Conservation (phyloP, 2,329 filamentous ascomycete species). For the Ceratocystis destructans region DNA sequence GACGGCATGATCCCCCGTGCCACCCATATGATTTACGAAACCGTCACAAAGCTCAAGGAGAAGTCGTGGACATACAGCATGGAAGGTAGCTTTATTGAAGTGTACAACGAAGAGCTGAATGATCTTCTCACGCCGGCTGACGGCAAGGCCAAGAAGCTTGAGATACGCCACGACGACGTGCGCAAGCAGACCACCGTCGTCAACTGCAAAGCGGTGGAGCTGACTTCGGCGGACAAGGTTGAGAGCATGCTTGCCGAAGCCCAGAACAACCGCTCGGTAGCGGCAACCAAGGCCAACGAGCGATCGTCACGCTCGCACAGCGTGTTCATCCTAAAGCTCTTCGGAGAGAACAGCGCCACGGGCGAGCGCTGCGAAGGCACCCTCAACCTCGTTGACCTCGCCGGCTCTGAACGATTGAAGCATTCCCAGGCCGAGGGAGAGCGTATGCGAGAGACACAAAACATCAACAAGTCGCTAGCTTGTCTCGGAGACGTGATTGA, state of each 20-base stretch:
- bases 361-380: slow-evolving; percentile 82
- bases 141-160: slow-evolving; percentile 64
- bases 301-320: slow-evolving; percentile 88
- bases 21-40: slow-evolving; percentile 85
- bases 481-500: slow-evolving; percentile 91
- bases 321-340: slow-evolving; percentile 80
- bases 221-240: slow-evolving; percentile 69
- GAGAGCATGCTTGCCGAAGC: slow-evolving; percentile 69
- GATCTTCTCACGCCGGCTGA: slow-evolving; percentile 54
- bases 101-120: slow-evolving; percentile 95
- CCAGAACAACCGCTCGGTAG: slow-evolving; percentile 75
- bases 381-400: slow-evolving; percentile 88
- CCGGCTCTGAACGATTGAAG: slow-evolving; percentile 81
- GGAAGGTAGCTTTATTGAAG: slow-evolving; percentile 90
- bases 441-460: slow-evolving; percentile 83
- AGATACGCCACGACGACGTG: slow-evolving; percentile 73
- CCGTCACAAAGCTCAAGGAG: slow-evolving; percentile 66
- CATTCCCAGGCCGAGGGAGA: slow-evolving; percentile 78
- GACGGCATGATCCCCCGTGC: slow-evolving; percentile 94
- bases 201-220: slow-evolving; percentile 60
- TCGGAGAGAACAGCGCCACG: slow-evolving; percentile 57
- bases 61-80: slow-evolving; percentile 93
- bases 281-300: slow-evolving; percentile 95
- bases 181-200: slow-evolving; percentile 72
- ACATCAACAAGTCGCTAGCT: slow-evolving; percentile 89